phyloP scores from a whole-genome alignment of 441 rosid genomes.

The Gossypium davidsonii region DNA sequence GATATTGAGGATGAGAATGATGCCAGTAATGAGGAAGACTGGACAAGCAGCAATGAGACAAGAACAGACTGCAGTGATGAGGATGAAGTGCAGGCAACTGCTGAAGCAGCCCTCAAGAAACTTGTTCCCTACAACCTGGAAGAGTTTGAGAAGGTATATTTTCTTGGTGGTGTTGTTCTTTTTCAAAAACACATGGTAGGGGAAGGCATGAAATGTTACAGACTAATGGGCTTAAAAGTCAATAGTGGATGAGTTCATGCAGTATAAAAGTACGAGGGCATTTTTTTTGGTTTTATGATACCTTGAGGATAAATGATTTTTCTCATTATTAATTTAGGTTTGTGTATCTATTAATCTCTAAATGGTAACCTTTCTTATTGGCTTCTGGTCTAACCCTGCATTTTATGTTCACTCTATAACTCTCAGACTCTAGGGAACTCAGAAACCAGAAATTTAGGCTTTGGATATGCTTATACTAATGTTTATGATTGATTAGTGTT shows the following conservation, averaged over 20 bases:
- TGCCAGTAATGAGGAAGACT: constrained; percentile 66
- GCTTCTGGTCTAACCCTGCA: constrained; percentile 2
- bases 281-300: neutral
- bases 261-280: neutral
- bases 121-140: constrained; percentile 57
- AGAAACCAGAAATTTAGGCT: neutral
- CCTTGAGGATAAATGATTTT: neutral
- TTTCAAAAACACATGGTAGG: neutral
- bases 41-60: constrained; percentile 56
- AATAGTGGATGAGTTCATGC: neutral
- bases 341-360: neutral
- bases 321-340: neutral
- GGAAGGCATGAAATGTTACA: neutral
- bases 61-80: constrained; percentile 67
- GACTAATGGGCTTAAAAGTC: neutral
- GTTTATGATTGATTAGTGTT: constrained; percentile 2
- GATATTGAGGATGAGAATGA: constrained; percentile 81
- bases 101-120: constrained; percentile 75
- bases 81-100: constrained; percentile 57
- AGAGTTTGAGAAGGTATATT: constrained; percentile 70
- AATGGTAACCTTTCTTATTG: neutral
- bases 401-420: neutral
- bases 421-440: neutral
- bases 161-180: neutral
- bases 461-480: neutral